Evolutionary conservation across 2,329 filamentous ascomycete species (phyloP).

Genomic region (Penicillium sp.): DNA sequence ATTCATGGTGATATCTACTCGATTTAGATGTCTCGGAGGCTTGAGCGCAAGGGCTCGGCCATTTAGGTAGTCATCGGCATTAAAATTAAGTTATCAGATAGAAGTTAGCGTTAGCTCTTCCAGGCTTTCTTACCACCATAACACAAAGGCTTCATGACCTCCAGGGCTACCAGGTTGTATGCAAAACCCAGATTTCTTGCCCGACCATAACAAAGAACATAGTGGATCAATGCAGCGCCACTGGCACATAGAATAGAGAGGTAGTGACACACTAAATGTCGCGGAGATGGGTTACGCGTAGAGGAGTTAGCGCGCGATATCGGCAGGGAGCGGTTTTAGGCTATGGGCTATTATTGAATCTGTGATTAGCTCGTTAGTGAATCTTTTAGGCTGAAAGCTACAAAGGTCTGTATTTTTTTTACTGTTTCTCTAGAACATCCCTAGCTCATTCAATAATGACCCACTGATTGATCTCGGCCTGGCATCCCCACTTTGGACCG

Average conservation of each 20-base stretch:
- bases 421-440: conserved; percentile 5
- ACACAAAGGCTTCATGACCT: background rate
- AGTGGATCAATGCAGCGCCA: background rate
- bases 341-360: background rate
- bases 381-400: background rate
- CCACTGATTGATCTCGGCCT: conserved; percentile 7
- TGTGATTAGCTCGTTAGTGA: background rate
- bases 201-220: background rate
- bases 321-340: background rate
- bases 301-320: background rate
- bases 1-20: background rate
- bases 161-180: no score
- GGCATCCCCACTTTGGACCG: conserved; percentile 1
- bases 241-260: background rate
- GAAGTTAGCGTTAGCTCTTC: background rate
- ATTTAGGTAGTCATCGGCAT: background rate
- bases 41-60: background rate
- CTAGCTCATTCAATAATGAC: background rate
- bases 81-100: conserved; percentile 19
- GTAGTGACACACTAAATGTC: background rate
- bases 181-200: background rate
- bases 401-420: background rate
- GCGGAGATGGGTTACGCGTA: background rate
- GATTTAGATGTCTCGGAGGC: background rate
- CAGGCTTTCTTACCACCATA: background rate